Base-by-base conservation (phyloP, 805 yeast species). In the Candida nitratophila region DNA sequence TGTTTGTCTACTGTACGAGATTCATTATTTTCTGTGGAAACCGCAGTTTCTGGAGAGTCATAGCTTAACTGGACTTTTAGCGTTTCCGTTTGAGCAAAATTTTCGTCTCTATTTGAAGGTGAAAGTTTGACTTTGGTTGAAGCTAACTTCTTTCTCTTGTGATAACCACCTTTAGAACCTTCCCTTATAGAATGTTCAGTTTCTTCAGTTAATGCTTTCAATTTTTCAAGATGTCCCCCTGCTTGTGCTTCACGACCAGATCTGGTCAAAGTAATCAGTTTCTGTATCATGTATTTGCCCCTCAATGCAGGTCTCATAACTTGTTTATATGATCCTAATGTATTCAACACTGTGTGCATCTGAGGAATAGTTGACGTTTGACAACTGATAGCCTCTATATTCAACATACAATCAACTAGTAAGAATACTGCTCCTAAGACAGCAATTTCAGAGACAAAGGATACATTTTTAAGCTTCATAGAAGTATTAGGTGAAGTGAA, bases 261-360 rank as follows among this genome's bases (percentile, higher is more conserved):
- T 15, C 19, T 20, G 20, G n/a, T 19, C 14, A 34, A 29, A 4
- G 32, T 29, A 4, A 29, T 29, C 15, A 29, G 14, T 12, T 29
- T 7, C n/a, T 29, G 32, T 8, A 60, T 47, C 22, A 60, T 56
- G 39, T 57, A 59, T 2, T 53, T 33, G 2, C 60, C 65, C 12
- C 65, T 47, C 3, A 56, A 35, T 3, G 64, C 64, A n/a, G 63
- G 60, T 22, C 61, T 50, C 39, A 58, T 49, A 5, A 53, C 48
- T 12, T 46, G 52, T 35, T 44, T 54, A 38, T 54, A 56, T 7
- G 61, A 50, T 11, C 50, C 47, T 16, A 61, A 45, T 5, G 55
- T 48, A 3, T 54, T 54, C 1, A 56, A 24, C 4, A 53, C 38
- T 30, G 39, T 47, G 14, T 43, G 43, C 6, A 53, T 57, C 4